A percentile compares a stretch with the other conserved stretches of the same genome.
These are phyloP conservation scores for Toxicodendron radicans DNA, from an alignment of 345 rosid genomes.

Conservation along the genomic window DNA sequence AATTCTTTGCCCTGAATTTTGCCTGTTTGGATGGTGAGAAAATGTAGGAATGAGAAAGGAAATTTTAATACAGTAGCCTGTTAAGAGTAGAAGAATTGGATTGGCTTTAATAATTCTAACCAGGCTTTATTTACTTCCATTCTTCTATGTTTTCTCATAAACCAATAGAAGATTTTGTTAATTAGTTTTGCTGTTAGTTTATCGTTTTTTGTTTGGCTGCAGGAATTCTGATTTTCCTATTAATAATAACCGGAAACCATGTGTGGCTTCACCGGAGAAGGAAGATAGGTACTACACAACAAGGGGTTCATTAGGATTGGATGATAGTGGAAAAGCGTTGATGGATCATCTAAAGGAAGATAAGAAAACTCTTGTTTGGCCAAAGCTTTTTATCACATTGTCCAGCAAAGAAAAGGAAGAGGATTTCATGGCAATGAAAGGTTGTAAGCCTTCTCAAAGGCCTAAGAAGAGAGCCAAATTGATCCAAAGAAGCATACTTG, in stretches of 20 bases:
- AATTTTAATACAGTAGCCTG: not conserved
- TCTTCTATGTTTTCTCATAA: not conserved
- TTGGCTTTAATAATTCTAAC: not conserved
- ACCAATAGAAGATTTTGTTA: not conserved
- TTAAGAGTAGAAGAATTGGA: not conserved
- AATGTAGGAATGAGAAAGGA: not conserved
- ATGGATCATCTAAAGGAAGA: constrained; percentile 64
- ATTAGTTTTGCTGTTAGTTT: not conserved
- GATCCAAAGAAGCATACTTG: constrained; percentile 82
- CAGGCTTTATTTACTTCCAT: not conserved
- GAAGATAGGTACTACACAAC: constrained; percentile 83
- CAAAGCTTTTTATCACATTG: constrained; percentile 64
- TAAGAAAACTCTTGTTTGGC: constrained; percentile 60
- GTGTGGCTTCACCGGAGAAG: constrained; percentile 58
- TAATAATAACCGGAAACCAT: constrained; percentile 51
- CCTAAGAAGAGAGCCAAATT: constrained; percentile 89
- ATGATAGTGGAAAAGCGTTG: constrained; percentile 58
- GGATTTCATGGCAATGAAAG: constrained; percentile 94
- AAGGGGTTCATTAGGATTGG: constrained; percentile 71
- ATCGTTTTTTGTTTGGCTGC: constrained; percentile 4
- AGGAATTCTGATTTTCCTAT: constrained; percentile 52
- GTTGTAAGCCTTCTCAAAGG: constrained; percentile 89
- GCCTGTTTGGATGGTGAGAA: constrained; percentile 12
- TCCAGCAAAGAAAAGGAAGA: constrained; percentile 95
- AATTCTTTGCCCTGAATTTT: not conserved